Evolutionary conservation across 192 early-diverging fungal genomes (phyloP), one percentile per base, ranked within the genome.

Genomic region (Spinellus fusiger): DNA sequence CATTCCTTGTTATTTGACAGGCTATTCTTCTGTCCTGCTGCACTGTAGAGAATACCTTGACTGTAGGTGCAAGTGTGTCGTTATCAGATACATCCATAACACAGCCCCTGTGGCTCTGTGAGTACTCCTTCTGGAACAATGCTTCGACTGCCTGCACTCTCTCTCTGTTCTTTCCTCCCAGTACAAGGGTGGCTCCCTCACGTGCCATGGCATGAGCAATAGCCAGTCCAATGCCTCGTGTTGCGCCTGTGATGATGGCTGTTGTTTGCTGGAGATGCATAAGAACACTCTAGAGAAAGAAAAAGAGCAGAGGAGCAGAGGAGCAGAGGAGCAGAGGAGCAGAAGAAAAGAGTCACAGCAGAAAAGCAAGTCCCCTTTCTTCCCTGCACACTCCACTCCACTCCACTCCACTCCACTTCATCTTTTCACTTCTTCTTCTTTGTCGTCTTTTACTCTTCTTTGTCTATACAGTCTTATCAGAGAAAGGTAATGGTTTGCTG

Each of bases 161-260:
- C 29, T 69, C 68, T 9, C 32, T 49, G 48, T 84, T 61, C 6
- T 82, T 80, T 4, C 87, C 85, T 1, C 85, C 62, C 3, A 89
- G 35, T 18, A 87, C 73, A 15, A 85, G 56, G 1, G 68, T 70
- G 1, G 81, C 80, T 1, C 85, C 85, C 2, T 83, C 73, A 6
- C 52, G 25, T 0, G 85, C 82, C 65, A 90, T 87, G 13, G 82
- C 76, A 33, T 74, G 54, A 5, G 85, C 83, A 59, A 81, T 83
- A 13, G 86, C 80, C 4, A 84, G 61, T 7, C 91, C 91, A 57
- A 93, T 91, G 10, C 91, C 91, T 47, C 91, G 84, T 23, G 84
- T 86, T 0, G 88, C 91, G 0, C 91, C 91, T 18, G 88, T 86
- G 22, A 93, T 61, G 10, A 73, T 25, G 2, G 58, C 71, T 6